These are phyloP conservation scores for Calocybe cyanea DNA, from an alignment of 768 basidiomycete species.

Conservation along the genomic window DNA sequence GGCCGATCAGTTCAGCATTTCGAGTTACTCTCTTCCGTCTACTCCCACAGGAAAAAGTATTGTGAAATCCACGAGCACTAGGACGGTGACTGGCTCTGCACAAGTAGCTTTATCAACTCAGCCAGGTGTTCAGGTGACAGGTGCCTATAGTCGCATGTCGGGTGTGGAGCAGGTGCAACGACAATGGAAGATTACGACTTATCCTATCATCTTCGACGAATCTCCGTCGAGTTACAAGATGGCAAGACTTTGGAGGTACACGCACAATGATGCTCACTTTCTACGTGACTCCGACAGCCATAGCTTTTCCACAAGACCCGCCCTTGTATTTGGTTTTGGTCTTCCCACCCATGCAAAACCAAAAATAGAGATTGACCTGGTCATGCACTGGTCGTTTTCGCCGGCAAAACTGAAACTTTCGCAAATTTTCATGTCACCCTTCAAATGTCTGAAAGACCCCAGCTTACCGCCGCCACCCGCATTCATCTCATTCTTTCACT, in stretches of 20 bases:
- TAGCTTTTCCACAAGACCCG: neutral
- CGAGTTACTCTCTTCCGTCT: neutral
- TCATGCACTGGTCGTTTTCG: neutral
- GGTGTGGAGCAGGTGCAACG: neutral
- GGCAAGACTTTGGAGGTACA: slow-evolving; percentile 1
- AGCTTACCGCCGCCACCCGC: neutral
- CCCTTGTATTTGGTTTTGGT: neutral
- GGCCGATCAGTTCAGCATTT: neutral
- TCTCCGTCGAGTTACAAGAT: neutral
- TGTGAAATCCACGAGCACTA: neutral
- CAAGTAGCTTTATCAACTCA: neutral
- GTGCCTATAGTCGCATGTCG: neutral
- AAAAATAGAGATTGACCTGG: neutral
- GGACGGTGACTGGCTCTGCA: neutral
- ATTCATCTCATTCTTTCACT: neutral
- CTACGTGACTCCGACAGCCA: neutral
- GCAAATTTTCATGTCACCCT: neutral
- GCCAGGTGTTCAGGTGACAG: neutral
- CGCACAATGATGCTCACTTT: neutral
- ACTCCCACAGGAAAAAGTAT: neutral
- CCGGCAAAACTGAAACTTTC: neutral
- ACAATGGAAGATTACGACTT: neutral
- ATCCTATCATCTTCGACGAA: neutral
- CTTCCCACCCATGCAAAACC: neutral
- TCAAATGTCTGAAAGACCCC: neutral